Base-by-base conservation (phyloP, 176 grass and related monocot genomes). In the Musa troglodytarum region DNA sequence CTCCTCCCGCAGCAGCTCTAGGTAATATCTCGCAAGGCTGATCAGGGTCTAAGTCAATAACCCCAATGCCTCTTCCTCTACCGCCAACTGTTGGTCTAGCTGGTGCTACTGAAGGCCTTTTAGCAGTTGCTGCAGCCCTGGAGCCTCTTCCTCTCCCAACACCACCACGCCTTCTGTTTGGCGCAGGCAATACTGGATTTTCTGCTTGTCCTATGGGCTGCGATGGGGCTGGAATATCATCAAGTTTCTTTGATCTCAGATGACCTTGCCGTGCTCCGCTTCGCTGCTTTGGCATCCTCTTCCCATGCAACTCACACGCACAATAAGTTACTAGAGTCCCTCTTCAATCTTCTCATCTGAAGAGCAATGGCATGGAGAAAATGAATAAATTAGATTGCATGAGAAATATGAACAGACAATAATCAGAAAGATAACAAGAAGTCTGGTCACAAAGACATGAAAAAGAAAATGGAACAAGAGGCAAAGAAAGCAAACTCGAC, bases 211-310 rank as follows among this genome's bases (percentile, higher is more conserved):
- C 81, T 51, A 76, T 23, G 25, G 34, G n/a, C 49, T 65, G 58
- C 10, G 59, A 10, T 63, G 75, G 76, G 49, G 24, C 62, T 73
- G 78, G 66, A 53, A 78, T 80, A 13, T 88, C 69, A 49, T 84
- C 79, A 7, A 72, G 85, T 69, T 88, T 90, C 77, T 81, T 86
- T 52, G 89, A 92, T 75, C 77, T 89, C 64, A 92, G 57, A 20
- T 83, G 85, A 24, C 87, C 87, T 90, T 92, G 93, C 15, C 87
- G 87, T 79, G 79, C 79, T 77, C 89, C 92, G 83, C 89, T 92
- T 83, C 89, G 83, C 85, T 92, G 83, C 69, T 88, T 74, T 85
- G 89, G 87, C 93, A 96, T 96, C 79, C 85, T 96, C 87, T 90
- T 80, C 85, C 93, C 89, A 96, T 96, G 82, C 86, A 96, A 96